Percentiles rank a stretch among this genome's conserved stretches.
Conservation (phyloP, 768 basidiomycete genomes). For the Hydnum rufescens region DNA sequence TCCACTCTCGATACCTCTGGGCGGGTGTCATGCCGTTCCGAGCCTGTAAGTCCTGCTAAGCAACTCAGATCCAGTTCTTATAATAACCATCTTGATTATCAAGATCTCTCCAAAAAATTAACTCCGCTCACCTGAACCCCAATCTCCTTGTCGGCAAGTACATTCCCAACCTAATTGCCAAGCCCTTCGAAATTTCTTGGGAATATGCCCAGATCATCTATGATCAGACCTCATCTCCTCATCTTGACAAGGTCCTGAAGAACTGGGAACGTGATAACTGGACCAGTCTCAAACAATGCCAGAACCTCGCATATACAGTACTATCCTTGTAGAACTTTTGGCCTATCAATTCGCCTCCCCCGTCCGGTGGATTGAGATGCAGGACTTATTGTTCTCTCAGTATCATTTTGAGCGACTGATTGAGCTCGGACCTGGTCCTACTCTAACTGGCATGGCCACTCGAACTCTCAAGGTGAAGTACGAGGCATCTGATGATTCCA, state of each 20-base stretch:
- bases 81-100: neutral
- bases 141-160: slow-evolving; percentile 90
- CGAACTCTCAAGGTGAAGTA: slow-evolving; percentile 87
- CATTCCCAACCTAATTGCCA: slow-evolving; percentile 89
- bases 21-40: slow-evolving; percentile 96
- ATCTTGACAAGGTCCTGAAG: slow-evolving; percentile 84
- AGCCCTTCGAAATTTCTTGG: slow-evolving; percentile 62
- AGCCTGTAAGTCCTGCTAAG: slow-evolving; percentile 46
- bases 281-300: slow-evolving; percentile 61
- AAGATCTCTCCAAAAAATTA: slow-evolving; percentile 92
- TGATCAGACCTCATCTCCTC: slow-evolving; percentile 89
- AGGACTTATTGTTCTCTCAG: slow-evolving; percentile 74
- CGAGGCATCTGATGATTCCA: slow-evolving; percentile 71
- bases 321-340: slow-evolving; percentile 87
- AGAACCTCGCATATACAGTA: slow-evolving; percentile 88
- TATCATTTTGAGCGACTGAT: slow-evolving; percentile 85
- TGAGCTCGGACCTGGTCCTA: slow-evolving; percentile 91
- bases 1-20: slow-evolving; percentile 99
- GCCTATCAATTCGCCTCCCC: slow-evolving; percentile 98
- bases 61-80: neutral
- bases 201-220: slow-evolving; percentile 90
- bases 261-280: slow-evolving; percentile 86
- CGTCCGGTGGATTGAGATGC: slow-evolving; percentile 98
- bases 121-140: slow-evolving; percentile 73
- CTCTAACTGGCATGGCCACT: slow-evolving; percentile 83